Percentiles rank a stretch among this genome's conserved stretches.
These are phyloP conservation scores for Stagonosporopsis chrysanthemi DNA, from an alignment of 2,329 filamentous ascomycete genomes.

Conservation along the genomic window DNA sequence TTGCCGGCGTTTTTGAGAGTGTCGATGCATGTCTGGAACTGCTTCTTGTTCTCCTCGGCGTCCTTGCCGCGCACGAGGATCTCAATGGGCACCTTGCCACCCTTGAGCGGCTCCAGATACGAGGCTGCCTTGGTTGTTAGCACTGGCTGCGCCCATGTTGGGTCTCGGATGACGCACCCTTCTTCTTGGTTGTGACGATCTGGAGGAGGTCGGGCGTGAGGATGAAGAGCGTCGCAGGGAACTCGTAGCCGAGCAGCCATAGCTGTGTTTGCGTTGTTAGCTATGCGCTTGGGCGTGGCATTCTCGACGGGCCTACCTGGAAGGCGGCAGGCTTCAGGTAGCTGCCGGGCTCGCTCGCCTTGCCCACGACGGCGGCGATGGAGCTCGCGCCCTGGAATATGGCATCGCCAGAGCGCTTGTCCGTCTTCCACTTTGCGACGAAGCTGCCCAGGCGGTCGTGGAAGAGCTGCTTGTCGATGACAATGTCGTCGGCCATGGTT, in stretches of 20 bases:
- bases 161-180: constrained; percentile 66
- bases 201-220: constrained; percentile 88
- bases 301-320: constrained; percentile 69
- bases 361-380: constrained; percentile 91
- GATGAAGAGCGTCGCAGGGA: constrained; percentile 92
- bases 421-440: constrained; percentile 91
- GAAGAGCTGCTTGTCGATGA: constrained; percentile 92
- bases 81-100: constrained; percentile 90
- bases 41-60: constrained; percentile 86
- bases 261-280: constrained; percentile 66
- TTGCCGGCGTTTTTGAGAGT: constrained; percentile 89
- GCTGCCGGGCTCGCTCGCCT: constrained; percentile 79
- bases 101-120: constrained; percentile 89
- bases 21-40: constrained; percentile 83
- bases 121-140: constrained; percentile 70
- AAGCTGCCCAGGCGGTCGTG: constrained; percentile 91
- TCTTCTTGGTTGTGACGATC: constrained; percentile 95
- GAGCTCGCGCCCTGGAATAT: constrained; percentile 87
- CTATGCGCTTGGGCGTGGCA: constrained; percentile 22
- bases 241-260: constrained; percentile 98
- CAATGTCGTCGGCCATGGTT: constrained; percentile 74
- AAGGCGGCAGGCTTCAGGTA: constrained; percentile 97
- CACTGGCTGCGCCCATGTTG: not conserved
- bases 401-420: constrained; percentile 86
- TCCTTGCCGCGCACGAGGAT: constrained; percentile 93